Evolutionary conservation across 169 alveolate species (phyloP).

Genomic region (Cryptosporidium muris): DNA sequence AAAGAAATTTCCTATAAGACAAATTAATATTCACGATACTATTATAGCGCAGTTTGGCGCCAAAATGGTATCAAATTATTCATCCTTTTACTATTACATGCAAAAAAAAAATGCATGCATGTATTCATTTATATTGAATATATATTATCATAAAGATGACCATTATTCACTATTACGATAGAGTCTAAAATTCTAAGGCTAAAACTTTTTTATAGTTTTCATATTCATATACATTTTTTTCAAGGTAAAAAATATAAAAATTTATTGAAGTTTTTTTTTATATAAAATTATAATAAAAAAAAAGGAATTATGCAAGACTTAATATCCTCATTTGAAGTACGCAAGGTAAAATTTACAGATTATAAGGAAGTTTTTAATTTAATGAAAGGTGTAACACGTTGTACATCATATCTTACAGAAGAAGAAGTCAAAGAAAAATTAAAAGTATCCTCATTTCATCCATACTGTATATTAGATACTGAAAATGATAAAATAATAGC

Average conservation of each 20-base stretch:
- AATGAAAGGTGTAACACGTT: slow-evolving; percentile 40
- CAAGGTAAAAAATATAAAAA: neutral
- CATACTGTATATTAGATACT: slow-evolving; percentile 52
- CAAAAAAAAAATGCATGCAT: no score
- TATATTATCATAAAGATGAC: no score
- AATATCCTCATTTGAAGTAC: slow-evolving; percentile 27
- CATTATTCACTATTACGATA: no score
- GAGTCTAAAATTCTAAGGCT: neutral
- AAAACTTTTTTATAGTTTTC: neutral
- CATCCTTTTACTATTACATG: neutral
- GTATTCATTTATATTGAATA: no score
- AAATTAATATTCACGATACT: neutral
- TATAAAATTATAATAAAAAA: slow-evolving; percentile 1
- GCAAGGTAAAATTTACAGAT: slow-evolving; percentile 35
- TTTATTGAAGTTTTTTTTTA: neutral
- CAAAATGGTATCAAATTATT: neutral
- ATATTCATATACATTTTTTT: neutral
- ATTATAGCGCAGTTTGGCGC: neutral
- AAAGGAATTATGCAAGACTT: neutral
- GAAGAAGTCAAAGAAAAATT: slow-evolving; percentile 31
- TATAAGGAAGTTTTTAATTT: slow-evolving; percentile 25
- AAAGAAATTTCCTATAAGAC: neutral
- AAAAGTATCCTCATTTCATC: slow-evolving; percentile 13
- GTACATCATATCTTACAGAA: neutral
- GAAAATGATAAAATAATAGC: slow-evolving; percentile 27